Evolutionary conservation across 2,329 filamentous ascomycete species (phyloP), one percentile per base, ranked within the genome.

Genomic region (Botrytis medusae): DNA sequence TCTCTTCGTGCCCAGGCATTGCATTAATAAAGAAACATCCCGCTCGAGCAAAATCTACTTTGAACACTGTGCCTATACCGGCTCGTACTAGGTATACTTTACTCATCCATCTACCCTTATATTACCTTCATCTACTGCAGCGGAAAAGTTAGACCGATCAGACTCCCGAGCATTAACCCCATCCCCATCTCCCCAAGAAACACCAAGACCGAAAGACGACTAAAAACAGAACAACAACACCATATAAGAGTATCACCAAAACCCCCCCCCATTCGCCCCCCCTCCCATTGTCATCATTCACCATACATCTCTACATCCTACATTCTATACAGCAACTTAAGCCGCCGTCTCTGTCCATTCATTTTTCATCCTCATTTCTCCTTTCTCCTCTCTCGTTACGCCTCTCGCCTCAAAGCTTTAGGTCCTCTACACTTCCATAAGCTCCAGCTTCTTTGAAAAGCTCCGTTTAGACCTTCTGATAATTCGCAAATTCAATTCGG

Each of bases 141-240:
- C 34, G 22, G 34, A 63, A 44, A 63, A 63, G 37, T 22, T 54
- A 54, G 34, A 20, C 34, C 32, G 32, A 51, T 67, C 48, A 20
- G 25, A 57, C 29, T 37, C 25, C 64, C 48, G 64, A 68, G 62
- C 61, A 44, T 63, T 42, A n/a, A 65, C 46, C 46, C 46, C 48
- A 29, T 34, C 46, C 7, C 44, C 63, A 48, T 25, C 29, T 32
- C 62, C 40, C 29, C 42, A 22, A 65, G 22, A 34, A 32, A 37
- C 60, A 37, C 60, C 37, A 62, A 42, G 34, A 40, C 60, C 60
- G 60, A 62, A 42, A 40, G 16, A 40, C 20, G 60, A 62, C 60
- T 61, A 9, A 62, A 68, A 57, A 42, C 65, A 68, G 65, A 68
- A 68, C 65, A 68, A 68, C 65, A 68, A 68, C 65, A 68, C 65